Conservation (phyloP, 108 stramenopile species). For the Pseudonitzschia delicatissima region DNA sequence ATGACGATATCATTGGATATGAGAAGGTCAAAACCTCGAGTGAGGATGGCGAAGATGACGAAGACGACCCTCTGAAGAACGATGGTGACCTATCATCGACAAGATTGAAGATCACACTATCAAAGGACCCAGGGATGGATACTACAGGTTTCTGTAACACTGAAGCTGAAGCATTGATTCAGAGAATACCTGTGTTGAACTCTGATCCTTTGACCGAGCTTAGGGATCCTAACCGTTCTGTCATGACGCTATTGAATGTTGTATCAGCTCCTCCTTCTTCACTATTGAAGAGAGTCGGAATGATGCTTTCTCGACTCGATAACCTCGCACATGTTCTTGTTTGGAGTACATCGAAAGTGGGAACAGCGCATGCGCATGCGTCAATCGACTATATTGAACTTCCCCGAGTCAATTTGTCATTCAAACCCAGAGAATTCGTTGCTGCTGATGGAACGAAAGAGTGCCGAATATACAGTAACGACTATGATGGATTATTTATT, state of each 20-base stretch:
- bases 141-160: slow-evolving; percentile 90
- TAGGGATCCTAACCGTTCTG: slow-evolving; percentile 60
- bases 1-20: slow-evolving; percentile 88
- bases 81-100: slow-evolving; percentile 58
- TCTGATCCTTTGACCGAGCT: slow-evolving; percentile 41
- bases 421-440: slow-evolving; percentile 74
- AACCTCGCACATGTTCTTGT: slow-evolving; percentile 93
- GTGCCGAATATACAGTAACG: slow-evolving; percentile 86
- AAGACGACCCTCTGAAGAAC: slow-evolving; percentile 34
- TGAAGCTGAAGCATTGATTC: slow-evolving; percentile 76
- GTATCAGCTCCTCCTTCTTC: slow-evolving; percentile 81
- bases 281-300: slow-evolving; percentile 84
- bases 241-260: slow-evolving; percentile 87
- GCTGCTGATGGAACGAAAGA: slow-evolving; percentile 67
- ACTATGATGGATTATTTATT: slow-evolving; percentile 95
- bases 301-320: slow-evolving; percentile 90
- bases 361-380: slow-evolving; percentile 61
- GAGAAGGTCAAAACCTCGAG: slow-evolving; percentile 46
- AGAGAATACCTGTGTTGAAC: slow-evolving; percentile 64
- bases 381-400: slow-evolving; percentile 93
- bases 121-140: slow-evolving; percentile 68
- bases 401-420: slow-evolving; percentile 93
- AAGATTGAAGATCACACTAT: slow-evolving; percentile 66
- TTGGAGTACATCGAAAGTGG: slow-evolving; percentile 84
- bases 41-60: slow-evolving; percentile 52